Evolutionary conservation across 2,329 filamentous ascomycete genomes (phyloP).

Genomic region (Aspergillus texensis): DNA sequence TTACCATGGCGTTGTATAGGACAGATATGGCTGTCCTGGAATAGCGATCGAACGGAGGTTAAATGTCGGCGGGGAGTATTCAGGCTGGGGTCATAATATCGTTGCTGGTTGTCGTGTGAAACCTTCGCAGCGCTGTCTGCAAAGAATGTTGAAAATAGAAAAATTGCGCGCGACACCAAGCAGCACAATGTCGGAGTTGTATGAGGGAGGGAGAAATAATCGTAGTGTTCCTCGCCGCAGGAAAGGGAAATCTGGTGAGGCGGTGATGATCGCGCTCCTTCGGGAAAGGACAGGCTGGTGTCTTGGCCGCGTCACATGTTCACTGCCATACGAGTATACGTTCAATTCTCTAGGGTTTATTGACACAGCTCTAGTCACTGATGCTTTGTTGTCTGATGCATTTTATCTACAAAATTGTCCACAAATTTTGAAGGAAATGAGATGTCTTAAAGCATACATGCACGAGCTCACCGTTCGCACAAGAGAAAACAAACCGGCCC

Average conservation of each 20-base stretch:
- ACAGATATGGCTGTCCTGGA: conserved; percentile 7
- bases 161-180: background rate
- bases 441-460: background rate
- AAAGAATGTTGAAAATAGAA: background rate
- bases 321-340: background rate
- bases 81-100: background rate
- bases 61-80: background rate
- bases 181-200: background rate
- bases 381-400: background rate
- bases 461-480: background rate
- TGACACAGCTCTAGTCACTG: background rate
- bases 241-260: conserved; percentile 2
- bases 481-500: background rate
- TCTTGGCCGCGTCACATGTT: conserved; percentile 29
- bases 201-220: conserved; percentile 1
- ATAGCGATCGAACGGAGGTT: background rate
- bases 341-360: background rate
- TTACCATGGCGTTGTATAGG: conserved; percentile 50
- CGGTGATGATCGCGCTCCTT: conserved; percentile 8
- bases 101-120: background rate
- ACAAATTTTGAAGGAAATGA: background rate
- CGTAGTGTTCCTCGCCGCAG: background rate
- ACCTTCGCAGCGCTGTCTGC: background rate
- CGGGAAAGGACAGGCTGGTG: conserved; percentile 33
- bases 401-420: background rate